phyloP scores from a whole-genome alignment of 306 rosid species.

The Mucuna pruriens region DNA sequence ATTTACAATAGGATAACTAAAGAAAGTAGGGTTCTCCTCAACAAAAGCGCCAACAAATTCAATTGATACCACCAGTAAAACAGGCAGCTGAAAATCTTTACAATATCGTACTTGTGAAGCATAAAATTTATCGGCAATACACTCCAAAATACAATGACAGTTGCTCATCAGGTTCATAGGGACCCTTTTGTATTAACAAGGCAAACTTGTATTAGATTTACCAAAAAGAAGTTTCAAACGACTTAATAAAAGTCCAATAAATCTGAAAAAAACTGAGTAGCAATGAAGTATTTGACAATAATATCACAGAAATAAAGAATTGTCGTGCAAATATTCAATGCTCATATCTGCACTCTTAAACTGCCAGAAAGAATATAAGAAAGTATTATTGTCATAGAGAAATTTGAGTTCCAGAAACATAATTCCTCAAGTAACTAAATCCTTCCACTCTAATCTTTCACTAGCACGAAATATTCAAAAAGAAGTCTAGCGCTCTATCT shows the following conservation, averaged over 20 bases:
- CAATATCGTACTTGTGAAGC: slow-evolving; percentile 33
- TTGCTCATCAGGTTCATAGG: slow-evolving; percentile 22
- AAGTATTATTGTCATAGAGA: slow-evolving; percentile 29
- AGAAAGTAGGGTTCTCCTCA: background rate
- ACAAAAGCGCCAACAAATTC: background rate
- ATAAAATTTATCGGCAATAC: slow-evolving; percentile 10
- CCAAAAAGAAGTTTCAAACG: slow-evolving; percentile 6
- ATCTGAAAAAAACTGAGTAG: background rate
- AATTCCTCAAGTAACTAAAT: slow-evolving; percentile 13
- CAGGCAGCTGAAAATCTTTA: slow-evolving; percentile 22
- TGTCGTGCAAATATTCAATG: slow-evolving; percentile 25
- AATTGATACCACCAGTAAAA: slow-evolving; percentile 9
- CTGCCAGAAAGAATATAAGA: slow-evolving; percentile 9
- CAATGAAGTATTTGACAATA: background rate
- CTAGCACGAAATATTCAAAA: background rate
- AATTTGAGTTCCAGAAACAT: slow-evolving; percentile 33
- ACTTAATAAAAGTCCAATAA: background rate
- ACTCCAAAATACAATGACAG: slow-evolving; percentile 32
- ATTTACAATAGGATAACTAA: background rate
- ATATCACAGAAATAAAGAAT: slow-evolving; percentile 2
- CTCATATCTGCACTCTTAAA: slow-evolving; percentile 12
- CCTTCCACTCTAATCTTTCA: slow-evolving; percentile 30
- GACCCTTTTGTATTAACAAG: slow-evolving; percentile 7
- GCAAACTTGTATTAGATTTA: background rate
- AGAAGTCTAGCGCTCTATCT: slow-evolving; percentile 63